Percentiles rank a stretch among this genome's conserved stretches.
These are phyloP conservation scores for Malania oleifera DNA, from an alignment of 164 flowering plant species.

Conservation along the genomic window DNA sequence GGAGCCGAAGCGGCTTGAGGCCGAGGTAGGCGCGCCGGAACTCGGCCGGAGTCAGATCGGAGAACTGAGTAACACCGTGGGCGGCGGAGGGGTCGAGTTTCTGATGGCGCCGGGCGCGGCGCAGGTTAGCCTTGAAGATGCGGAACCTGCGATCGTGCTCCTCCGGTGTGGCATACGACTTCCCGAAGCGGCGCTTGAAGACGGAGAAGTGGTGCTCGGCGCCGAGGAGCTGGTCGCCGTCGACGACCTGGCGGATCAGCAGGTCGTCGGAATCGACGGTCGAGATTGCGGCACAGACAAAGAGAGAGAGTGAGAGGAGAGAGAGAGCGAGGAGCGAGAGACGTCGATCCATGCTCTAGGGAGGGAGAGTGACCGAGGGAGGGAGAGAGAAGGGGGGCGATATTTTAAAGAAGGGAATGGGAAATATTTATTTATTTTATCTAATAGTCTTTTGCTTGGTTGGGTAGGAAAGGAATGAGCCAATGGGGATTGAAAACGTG, in stretches of 20 bases:
- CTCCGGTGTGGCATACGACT: conserved; percentile 51
- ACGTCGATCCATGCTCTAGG: not conserved
- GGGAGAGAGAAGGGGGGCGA: no score
- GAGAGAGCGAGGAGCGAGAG: not conserved
- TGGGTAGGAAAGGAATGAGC: no score
- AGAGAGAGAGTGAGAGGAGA: not conserved
- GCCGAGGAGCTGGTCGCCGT: conserved; percentile 28
- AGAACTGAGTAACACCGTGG: conserved; percentile 88
- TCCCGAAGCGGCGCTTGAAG: conserved; percentile 58
- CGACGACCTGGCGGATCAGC: conserved; percentile 53
- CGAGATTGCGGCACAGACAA: conserved; percentile 1
- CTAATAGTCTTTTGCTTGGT: no score
- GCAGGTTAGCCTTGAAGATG: conserved; percentile 72
- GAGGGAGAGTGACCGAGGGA: no score
- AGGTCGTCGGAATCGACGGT: conserved; percentile 25
- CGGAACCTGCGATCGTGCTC: conserved; percentile 74
- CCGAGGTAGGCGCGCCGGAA: conserved; percentile 58
- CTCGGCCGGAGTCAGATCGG: conserved; percentile 81
- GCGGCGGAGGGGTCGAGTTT: conserved; percentile 75
- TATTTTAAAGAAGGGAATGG: no score
- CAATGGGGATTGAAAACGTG: no score
- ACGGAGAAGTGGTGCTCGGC: conserved; percentile 64
- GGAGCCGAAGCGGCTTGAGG: conserved; percentile 36
- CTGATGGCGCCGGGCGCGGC: conserved; percentile 72
- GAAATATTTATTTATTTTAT: no score